Conservation (phyloP, 2,329 filamentous ascomycete species). For the Delphinella strobiligena region DNA sequence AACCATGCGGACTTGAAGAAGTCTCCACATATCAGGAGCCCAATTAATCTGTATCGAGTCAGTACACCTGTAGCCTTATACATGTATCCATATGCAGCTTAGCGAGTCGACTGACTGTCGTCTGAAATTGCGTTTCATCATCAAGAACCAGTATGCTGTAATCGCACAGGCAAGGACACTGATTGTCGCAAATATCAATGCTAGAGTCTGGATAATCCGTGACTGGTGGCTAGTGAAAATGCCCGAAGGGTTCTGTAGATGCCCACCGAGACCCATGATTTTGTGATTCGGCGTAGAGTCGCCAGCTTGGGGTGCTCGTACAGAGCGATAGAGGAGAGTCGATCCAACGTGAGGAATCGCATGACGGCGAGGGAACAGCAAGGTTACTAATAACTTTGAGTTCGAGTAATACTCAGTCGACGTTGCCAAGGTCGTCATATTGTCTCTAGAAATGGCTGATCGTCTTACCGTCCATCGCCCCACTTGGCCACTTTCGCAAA, state of each 20-base stretch:
- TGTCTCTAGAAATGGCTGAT: too few species aligned
- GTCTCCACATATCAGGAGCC: constrained; percentile 62
- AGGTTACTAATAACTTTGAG: constrained; percentile 2
- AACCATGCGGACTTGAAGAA: constrained; percentile 59
- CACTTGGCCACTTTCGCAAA: too few species aligned
- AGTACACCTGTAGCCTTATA: too few species aligned
- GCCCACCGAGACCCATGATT: constrained; percentile 10
- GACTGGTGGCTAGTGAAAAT: constrained; percentile 14
- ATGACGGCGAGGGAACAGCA: constrained; percentile 1
- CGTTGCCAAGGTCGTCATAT: constrained; percentile 9
- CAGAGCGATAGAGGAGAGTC: not conserved
- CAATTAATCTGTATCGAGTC: constrained; percentile 50
- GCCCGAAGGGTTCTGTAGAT: constrained; percentile 5
- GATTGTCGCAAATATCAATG: constrained; percentile 27
- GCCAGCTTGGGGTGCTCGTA: constrained; percentile 1
- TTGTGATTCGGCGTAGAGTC: constrained; percentile 1
- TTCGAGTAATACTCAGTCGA: constrained; percentile 6
- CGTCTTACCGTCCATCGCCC: too few species aligned
- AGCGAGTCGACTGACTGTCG: constrained; percentile 48
- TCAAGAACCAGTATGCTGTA: constrained; percentile 59
- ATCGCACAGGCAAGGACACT: constrained; percentile 46
- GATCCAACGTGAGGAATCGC: not conserved
- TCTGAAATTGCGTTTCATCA: constrained; percentile 62
- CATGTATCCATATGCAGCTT: too few species aligned
- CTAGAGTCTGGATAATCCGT: constrained; percentile 22